Conservation (phyloP, 768 basidiomycete genomes). For the Panaeolus cyanescens region DNA sequence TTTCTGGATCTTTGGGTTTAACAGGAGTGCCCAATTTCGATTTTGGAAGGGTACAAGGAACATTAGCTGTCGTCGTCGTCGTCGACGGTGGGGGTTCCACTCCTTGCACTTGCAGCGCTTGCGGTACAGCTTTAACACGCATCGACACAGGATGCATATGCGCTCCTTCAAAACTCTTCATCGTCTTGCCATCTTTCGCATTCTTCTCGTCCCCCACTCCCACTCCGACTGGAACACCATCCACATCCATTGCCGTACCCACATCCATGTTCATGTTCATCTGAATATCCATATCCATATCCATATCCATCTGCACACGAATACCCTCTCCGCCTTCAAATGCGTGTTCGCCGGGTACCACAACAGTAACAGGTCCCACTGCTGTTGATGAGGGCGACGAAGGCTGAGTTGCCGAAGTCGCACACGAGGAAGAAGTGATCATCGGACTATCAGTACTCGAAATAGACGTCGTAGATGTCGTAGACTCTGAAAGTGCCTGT, state of each 20-base stretch:
- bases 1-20: constrained; percentile 11
- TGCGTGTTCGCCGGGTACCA: background rate
- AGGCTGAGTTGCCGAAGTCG: background rate
- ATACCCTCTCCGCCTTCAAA: background rate
- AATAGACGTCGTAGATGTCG: background rate
- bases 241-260: constrained; percentile 11
- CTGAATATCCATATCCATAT: constrained; percentile 8
- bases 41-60: background rate
- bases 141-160: constrained; percentile 61
- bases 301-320: constrained; percentile 17
- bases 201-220: background rate
- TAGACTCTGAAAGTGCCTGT: background rate
- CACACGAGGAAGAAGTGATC: background rate
- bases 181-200: constrained; percentile 17
- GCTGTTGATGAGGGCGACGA: background rate
- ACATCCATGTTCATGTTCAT: background rate
- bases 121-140: constrained; percentile 15
- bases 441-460: background rate
- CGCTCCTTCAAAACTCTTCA: constrained; percentile 28
- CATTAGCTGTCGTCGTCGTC: constrained; percentile 2
- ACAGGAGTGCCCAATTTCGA: background rate
- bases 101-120: background rate
- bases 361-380: background rate
- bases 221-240: background rate
- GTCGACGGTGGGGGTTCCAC: background rate